Conservation (phyloP, 1,139 yeast genomes). For the Wickerhamiella infanticola region DNA sequence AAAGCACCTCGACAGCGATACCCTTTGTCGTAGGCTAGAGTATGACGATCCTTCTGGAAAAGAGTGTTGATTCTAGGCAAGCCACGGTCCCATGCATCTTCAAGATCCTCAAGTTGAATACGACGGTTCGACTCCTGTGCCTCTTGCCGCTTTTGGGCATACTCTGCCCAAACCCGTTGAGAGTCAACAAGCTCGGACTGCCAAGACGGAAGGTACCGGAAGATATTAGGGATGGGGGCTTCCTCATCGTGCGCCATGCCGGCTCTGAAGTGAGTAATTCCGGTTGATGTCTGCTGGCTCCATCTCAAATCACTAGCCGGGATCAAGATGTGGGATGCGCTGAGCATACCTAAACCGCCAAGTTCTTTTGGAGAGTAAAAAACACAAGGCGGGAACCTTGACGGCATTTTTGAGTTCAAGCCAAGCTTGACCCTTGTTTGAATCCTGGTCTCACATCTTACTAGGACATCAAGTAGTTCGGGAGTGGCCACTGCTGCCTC, state of each 20-base stretch:
- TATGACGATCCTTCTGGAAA: conserved; percentile 89
- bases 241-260: conserved; percentile 77
- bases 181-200: conserved; percentile 91
- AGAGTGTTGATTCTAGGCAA: conserved; percentile 89
- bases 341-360: conserved; percentile 95
- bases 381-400: conserved; percentile 96
- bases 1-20: conserved; percentile 72
- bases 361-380: conserved; percentile 94
- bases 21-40: conserved; percentile 90
- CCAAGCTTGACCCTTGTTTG: conserved; percentile 94
- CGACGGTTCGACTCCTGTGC: conserved; percentile 79
- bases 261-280: conserved; percentile 84
- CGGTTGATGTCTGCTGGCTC: conserved; percentile 90
- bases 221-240: conserved; percentile 79
- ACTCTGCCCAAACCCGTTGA: conserved; percentile 96
- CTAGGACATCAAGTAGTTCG: conserved; percentile 60
- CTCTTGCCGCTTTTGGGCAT: conserved; percentile 76
- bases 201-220: conserved; percentile 90
- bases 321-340: conserved; percentile 89
- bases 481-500: conserved; percentile 88
- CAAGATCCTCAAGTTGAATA: conserved; percentile 83
- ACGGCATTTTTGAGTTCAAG: conserved; percentile 94
- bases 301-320: conserved; percentile 86
- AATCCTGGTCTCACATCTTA: conserved; percentile 81
- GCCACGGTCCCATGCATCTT: conserved; percentile 92